phyloP scores from a whole-genome alignment of 225 moss, liverwort and hornwort genomes.

The Polytrichum commune region DNA sequence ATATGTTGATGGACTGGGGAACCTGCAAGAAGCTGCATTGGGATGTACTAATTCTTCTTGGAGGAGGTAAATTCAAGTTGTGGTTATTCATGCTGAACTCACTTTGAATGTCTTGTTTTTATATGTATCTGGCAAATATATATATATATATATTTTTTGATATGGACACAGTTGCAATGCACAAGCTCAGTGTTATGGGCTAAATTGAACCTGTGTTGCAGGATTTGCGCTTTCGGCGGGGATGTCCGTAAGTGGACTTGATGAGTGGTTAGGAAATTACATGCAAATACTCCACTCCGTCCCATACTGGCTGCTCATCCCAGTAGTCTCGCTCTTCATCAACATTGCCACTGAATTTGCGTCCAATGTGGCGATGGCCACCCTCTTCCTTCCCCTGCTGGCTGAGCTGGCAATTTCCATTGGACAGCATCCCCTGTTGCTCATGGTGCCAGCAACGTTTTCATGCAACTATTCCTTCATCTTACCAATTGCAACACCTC shows the following conservation, averaged over 20 bases:
- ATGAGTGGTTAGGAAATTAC: slow-evolving; percentile 24
- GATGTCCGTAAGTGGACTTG: slow-evolving; percentile 31
- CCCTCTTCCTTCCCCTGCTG: slow-evolving; percentile 53
- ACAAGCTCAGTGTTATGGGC: too few species aligned
- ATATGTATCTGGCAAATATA: not conserved
- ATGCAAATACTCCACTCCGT: slow-evolving; percentile 32
- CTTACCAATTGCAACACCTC: slow-evolving; percentile 13
- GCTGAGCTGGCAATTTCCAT: slow-evolving; percentile 48
- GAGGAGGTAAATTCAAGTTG: slow-evolving; percentile 4
- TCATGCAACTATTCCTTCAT: slow-evolving; percentile 8
- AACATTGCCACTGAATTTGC: slow-evolving; percentile 41
- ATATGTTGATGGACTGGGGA: slow-evolving; percentile 7
- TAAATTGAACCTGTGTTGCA: not conserved
- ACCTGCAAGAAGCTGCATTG: slow-evolving; percentile 7
- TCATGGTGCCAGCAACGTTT: slow-evolving; percentile 20
- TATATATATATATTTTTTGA: too few species aligned
- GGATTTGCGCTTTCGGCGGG: slow-evolving; percentile 21
- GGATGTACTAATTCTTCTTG: slow-evolving; percentile 9
- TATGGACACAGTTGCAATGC: too few species aligned
- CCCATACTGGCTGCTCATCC: slow-evolving; percentile 36
- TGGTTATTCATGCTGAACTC: too few species aligned
- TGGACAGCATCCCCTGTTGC: slow-evolving; percentile 43
- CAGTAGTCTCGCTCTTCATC: slow-evolving; percentile 27
- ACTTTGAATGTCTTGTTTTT: not conserved
- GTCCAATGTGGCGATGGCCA: slow-evolving; percentile 44